Evolutionary conservation across 1,284 basidiomycete genomes (phyloP), one percentile per base, ranked within the genome.

Genomic region (Rhodotorula sp.): DNA sequence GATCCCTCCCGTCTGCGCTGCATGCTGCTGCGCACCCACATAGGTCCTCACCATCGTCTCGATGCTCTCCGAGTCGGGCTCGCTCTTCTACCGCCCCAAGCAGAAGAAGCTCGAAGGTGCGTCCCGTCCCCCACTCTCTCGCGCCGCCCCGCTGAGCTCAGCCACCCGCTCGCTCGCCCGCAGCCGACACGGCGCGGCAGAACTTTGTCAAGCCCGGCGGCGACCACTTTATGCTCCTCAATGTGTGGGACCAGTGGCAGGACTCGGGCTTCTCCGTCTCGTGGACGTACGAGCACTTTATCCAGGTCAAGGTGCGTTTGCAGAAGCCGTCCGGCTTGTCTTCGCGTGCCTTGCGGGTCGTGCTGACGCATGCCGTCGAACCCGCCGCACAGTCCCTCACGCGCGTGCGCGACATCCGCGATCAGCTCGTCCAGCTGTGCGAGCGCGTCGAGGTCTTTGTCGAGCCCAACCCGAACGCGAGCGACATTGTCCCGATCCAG

Each of bases 221-320:
- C 23, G 97, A 99, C 79, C 96, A 98, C 83, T 97, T 99, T 80
- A 98, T 95, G 66, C 83, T 98, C 56, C 86, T 98, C 55, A 97
- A 98, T 80, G 93, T 98, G 12, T 99, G 93, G 91, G 92, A 97
- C 80, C 94, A 98, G 80, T 99, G 96, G 95, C 92, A 92, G 42
- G 95, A 99, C 78, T 92, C 92, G 52, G 93, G 92, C 79, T 99
- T 95, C 81, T 93, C 91, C 21, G 72, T 78, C 53, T 83, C 92
- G 82, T 95, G 92, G 78, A 77, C 78, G 79, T 93, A 94, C 80
- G 94, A 81, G 73, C 74, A 99, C 80, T 99, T 96, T 83, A 84
- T 99, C 64, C 97, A 99, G 82, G 95, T 92, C 86, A 99, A 99
- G 69, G 74, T 75, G 45, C 21, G 71, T 12, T 7, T 25, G 14